Conservation (phyloP, 1,284 basidiomycete genomes). For the Bjerkandera adusta region DNA sequence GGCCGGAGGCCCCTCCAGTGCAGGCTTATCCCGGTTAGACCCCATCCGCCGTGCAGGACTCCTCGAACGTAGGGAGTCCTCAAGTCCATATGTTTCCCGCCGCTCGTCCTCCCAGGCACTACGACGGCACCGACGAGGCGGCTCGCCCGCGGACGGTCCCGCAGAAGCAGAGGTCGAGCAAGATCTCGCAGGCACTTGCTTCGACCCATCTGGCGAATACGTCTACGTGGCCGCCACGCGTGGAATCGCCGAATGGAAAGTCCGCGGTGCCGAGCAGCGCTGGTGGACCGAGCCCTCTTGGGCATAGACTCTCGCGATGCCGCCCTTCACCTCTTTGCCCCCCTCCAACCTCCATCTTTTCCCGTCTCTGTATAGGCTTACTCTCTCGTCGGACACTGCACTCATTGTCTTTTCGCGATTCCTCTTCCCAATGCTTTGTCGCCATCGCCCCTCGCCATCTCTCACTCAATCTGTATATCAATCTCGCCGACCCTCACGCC, state of each 20-base stretch:
- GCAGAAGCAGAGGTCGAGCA: conserved; percentile 39
- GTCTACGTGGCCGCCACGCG: conserved; percentile 67
- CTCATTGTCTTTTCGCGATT: no score
- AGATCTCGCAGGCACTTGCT: conserved; percentile 72
- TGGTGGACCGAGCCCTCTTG: conserved; percentile 48
- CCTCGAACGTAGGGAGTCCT: conserved; percentile 11
- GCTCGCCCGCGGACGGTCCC: conserved; percentile 13
- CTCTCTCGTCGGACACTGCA: no score
- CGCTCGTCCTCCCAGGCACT: conserved; percentile 13
- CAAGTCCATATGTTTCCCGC: conserved; percentile 13
- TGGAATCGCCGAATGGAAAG: conserved; percentile 64
- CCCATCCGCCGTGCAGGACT: conserved; percentile 10
- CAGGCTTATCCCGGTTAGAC: conserved; percentile 5
- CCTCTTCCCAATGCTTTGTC: no score
- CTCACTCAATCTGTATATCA: no score
- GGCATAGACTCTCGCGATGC: conserved; percentile 18
- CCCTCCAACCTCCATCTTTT: no score
- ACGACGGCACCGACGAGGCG: conserved; percentile 10
- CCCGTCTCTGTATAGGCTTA: no score
- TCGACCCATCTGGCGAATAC: conserved; percentile 65
- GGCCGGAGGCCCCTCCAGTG: conserved; percentile 6
- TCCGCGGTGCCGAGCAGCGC: conserved; percentile 56
- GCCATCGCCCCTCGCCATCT: no score
- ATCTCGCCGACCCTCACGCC: no score
- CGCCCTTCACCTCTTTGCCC: background rate